Conservation (phyloP, 805 yeast genomes). For the Wickerhamiella sorbophila region DNA sequence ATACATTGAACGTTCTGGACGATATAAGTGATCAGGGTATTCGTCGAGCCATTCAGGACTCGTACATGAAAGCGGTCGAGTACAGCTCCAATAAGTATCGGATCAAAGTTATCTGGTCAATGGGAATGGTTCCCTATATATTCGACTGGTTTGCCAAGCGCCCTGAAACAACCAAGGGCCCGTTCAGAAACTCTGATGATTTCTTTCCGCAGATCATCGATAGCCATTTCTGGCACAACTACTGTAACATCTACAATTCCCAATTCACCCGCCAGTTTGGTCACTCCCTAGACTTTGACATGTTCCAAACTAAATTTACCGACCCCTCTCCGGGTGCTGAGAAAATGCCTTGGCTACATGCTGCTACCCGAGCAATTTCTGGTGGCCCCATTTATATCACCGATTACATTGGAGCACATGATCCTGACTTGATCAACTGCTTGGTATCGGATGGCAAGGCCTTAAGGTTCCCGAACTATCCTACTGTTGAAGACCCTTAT, state of each 20-base stretch:
- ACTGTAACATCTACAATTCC: slow-evolving; percentile 18
- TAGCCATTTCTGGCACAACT: slow-evolving; percentile 23
- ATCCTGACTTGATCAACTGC: slow-evolving; percentile 10
- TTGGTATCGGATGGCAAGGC: slow-evolving; percentile 8
- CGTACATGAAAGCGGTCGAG: slow-evolving; percentile 19
- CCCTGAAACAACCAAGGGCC: neutral
- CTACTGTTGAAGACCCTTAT: slow-evolving; percentile 12
- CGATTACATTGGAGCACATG: slow-evolving; percentile 17
- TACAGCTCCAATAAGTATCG: slow-evolving; percentile 14
- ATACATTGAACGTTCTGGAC: slow-evolving; percentile 19
- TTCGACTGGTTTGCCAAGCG: slow-evolving; percentile 3
- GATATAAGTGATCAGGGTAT: slow-evolving; percentile 12
- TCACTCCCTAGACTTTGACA: slow-evolving; percentile 21
- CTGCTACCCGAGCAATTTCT: slow-evolving; percentile 20
- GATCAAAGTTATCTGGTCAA: slow-evolving; percentile 20
- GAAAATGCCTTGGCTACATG: slow-evolving; percentile 17
- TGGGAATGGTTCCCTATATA: slow-evolving; percentile 20
- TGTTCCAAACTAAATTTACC: slow-evolving; percentile 20
- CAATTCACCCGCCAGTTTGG: slow-evolving; percentile 16
- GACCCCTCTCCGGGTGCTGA: slow-evolving; percentile 3
- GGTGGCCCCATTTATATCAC: slow-evolving; percentile 24
- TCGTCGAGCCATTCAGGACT: slow-evolving; percentile 11
- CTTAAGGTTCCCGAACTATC: slow-evolving; percentile 7
- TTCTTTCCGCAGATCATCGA: slow-evolving; percentile 20
- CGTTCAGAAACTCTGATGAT: slow-evolving; percentile 21